Evolutionary conservation across 495 filamentous ascomycete species (phyloP), one percentile per base, ranked within the genome.

Genomic region (Bathelium albidoporum): DNA sequence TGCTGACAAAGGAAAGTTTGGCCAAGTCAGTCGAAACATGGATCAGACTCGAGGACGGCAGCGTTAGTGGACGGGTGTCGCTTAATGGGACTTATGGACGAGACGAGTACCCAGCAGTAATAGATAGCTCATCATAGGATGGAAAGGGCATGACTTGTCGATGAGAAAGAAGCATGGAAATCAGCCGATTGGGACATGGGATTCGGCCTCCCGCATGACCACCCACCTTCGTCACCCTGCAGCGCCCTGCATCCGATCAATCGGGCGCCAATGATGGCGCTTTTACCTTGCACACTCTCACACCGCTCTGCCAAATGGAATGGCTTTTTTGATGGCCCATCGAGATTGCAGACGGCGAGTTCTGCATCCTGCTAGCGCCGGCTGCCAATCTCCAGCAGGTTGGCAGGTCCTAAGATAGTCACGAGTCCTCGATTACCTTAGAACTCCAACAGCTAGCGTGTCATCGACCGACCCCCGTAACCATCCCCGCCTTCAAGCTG

Each of bases 1-100:
- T 77, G 0, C 70, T 88, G n/a, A 72, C 76, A 31, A 73, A 81
- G 9, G 62, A 67, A 20, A 69, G 64, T 29, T 52, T 75, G 0
- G 58, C 53, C 4, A 65, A 62, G 20, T 24, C 32, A 20, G 43
- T 85, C 1, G 78, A 85, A 49, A 88, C 87, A 0, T 89, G 85
- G 81, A 79, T 89, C 59, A 77, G 84, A 28, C 75, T 91, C 53
- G 87, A 90, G 69, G 77, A 78, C 36, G 84, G 82, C 0, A 73
- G 72, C n/a, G 68, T 81, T 1, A 78, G 84, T 3, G 82, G 81
- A 2, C 70, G 70, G 12, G 81, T 89, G n/a, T 78, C 73, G 43
- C 72, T 91, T 64, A 91, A 91, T 66, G 63, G 70, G n/a, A 89
- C 86, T 1, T 90, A 87, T 72, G 85, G 86, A 0, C 53, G 73